Percentiles rank a stretch among this genome's conserved stretches.
phyloP scores from a whole-genome alignment of 352 stramenopile genomes.

The Pythium apleroticum region DNA sequence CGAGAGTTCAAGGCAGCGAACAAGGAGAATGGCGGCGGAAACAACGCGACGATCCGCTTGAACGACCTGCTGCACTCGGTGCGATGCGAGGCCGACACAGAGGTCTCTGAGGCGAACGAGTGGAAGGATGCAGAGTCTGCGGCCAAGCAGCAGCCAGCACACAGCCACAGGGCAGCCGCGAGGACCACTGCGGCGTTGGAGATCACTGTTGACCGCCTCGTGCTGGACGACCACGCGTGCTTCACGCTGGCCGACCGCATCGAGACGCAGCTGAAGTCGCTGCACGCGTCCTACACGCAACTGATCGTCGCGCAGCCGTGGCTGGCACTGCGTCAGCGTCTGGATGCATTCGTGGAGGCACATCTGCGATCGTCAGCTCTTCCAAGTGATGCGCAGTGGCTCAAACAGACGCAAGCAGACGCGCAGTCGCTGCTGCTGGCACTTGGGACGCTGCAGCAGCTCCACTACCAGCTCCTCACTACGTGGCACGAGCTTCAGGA shows the following conservation, averaged over 20 bases:
- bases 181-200: conserved; percentile 36
- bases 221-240: conserved; percentile 73
- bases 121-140: background rate
- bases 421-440: conserved; percentile 38
- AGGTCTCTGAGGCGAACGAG: background rate
- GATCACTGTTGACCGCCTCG: conserved; percentile 52
- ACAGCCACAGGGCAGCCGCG: background rate
- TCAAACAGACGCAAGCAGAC: conserved; percentile 32
- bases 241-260: conserved; percentile 71
- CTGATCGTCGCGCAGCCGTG: conserved; percentile 56
- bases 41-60: conserved; percentile 9
- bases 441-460: conserved; percentile 45
- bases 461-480: conserved; percentile 53
- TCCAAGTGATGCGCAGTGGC: conserved; percentile 5
- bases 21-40: background rate
- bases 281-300: conserved; percentile 55
- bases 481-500: conserved; percentile 59
- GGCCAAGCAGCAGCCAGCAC: background rate
- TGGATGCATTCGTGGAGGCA: conserved; percentile 44
- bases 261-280: conserved; percentile 53
- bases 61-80: conserved; percentile 22
- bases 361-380: background rate
- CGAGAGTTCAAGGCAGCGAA: conserved; percentile 25
- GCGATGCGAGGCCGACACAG: background rate
- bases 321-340: conserved; percentile 40